phyloP scores from a whole-genome alignment of 495 filamentous ascomycete species.

The Cladorrhinum samala region DNA sequence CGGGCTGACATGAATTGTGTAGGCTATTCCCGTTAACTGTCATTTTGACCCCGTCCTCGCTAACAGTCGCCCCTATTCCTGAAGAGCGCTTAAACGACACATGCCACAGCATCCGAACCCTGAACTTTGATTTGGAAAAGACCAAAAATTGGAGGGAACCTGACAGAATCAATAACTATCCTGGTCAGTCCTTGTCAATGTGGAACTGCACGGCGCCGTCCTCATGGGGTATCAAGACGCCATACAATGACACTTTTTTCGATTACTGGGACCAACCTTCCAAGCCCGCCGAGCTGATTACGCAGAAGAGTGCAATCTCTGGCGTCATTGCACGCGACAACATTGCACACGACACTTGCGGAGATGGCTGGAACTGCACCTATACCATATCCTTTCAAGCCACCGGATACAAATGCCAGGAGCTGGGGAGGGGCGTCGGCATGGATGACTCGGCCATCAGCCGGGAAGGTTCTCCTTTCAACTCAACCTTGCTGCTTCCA shows the following conservation, averaged over 20 bases:
- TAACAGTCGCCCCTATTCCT: conserved; percentile 20
- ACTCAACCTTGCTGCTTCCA: conserved; percentile 16
- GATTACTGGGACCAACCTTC: conserved; percentile 25
- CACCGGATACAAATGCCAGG: conserved; percentile 25
- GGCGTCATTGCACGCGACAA: conserved; percentile 15
- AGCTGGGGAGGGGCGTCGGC: conserved; percentile 12
- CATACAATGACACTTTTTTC: conserved; percentile 25
- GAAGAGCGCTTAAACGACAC: conserved; percentile 2
- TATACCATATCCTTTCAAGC: conserved; percentile 22
- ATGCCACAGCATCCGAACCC: conserved; percentile 20
- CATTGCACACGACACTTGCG: conserved; percentile 22
- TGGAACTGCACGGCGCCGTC: conserved; percentile 21
- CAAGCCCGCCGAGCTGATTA: conserved; percentile 7
- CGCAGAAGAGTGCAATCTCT: conserved; percentile 8
- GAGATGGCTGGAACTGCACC: conserved; percentile 27
- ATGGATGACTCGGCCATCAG: conserved; percentile 13
- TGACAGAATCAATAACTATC: conserved; percentile 13
- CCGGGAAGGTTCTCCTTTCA: conserved; percentile 16
- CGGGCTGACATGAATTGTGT: conserved; percentile 1
- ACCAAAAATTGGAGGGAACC: conserved; percentile 21
- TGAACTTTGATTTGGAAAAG: conserved; percentile 25
- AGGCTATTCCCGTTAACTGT: conserved; percentile 27
- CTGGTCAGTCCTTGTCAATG: conserved; percentile 14
- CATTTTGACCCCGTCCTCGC: conserved; percentile 23
- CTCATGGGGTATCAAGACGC: conserved; percentile 2